Conservation (phyloP, 2,329 filamentous ascomycete species). For the Fusarium coffeatum region DNA sequence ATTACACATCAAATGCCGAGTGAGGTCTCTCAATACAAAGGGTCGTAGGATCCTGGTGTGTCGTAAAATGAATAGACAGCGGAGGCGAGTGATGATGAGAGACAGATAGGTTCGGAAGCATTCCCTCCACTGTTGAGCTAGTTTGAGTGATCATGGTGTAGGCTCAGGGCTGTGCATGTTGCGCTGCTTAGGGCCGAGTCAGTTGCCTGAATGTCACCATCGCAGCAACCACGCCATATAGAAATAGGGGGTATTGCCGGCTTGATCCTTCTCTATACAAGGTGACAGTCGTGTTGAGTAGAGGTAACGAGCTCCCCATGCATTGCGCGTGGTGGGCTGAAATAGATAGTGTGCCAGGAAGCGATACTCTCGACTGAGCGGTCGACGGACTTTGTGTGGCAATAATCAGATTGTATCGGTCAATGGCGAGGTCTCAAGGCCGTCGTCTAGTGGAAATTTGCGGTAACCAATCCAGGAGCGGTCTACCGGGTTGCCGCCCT, state of each 20-base stretch:
- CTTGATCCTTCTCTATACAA: not conserved
- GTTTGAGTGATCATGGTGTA: not conserved
- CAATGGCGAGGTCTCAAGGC: not conserved
- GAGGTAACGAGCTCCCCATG: not conserved
- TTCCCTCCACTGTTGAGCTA: not conserved
- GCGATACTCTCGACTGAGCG: not conserved
- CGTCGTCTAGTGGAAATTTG: not conserved
- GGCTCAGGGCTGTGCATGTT: not conserved
- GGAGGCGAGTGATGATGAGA: no score
- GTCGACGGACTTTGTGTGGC: not conserved
- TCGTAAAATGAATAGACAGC: no score
- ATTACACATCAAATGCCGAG: no score
- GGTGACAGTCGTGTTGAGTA: not conserved
- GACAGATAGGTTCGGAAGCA: no score
- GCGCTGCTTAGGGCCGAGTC: not conserved
- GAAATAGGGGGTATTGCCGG: not conserved
- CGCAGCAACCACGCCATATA: not conserved
- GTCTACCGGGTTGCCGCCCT: not conserved
- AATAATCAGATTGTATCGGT: not conserved
- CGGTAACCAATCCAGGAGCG: not conserved
- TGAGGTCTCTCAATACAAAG: no score
- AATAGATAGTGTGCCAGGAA: not conserved
- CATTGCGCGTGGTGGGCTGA: not conserved
- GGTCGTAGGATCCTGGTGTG: no score
- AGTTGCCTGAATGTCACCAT: not conserved